Base-by-base conservation (phyloP, 768 basidiomycete species). In the Mycena alexandri region DNA sequence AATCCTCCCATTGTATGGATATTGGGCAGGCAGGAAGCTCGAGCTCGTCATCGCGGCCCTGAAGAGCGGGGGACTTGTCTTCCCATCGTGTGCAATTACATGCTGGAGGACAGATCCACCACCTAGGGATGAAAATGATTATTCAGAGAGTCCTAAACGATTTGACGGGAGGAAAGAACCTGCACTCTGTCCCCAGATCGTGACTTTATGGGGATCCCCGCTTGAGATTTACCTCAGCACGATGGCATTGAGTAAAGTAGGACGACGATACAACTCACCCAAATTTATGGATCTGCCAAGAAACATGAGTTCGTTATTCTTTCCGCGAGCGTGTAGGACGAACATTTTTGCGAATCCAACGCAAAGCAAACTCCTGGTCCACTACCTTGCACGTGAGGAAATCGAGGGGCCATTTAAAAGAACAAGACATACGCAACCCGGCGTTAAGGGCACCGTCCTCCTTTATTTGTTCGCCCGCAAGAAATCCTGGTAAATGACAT, bases 81-180 rank as follows among this genome's bases (percentile, higher is more conserved):
- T 68, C 13, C 79, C 79, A n/a, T 70, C 67, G 14, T 77, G 57
- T 17, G 78, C 78, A 29, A 79, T 67, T 16, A 79, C 11, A 14
- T 79, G 78, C 38, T 79, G 78, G 13, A 79, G 14, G 19, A 79
- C 78, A 2, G 78, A 79, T 14, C 78, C 79, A 13, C 71, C 78
- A 34, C 78, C 77, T 77, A 41, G n/a, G 33, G 36, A 22, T 21
- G 6, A 21, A 47, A 8, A 38, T 14, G 4, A 17, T 10, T 17
- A 33, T 38, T 42, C 29, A 21, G 34, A 7, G 58, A 29, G 7
- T 19, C 3, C 5, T 8, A 38, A 38, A 38, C 14, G 14, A 38
- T 38, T 38, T 3, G n/a, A 10, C 33, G 4, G 24, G 22, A 38
- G 19, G 16, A 25, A 4, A 7, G 53, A 24, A 74, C 74, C 76